These are phyloP conservation scores for Microthlaspi erraticum DNA, from an alignment of 345 rosid species.

Conservation along the genomic window DNA sequence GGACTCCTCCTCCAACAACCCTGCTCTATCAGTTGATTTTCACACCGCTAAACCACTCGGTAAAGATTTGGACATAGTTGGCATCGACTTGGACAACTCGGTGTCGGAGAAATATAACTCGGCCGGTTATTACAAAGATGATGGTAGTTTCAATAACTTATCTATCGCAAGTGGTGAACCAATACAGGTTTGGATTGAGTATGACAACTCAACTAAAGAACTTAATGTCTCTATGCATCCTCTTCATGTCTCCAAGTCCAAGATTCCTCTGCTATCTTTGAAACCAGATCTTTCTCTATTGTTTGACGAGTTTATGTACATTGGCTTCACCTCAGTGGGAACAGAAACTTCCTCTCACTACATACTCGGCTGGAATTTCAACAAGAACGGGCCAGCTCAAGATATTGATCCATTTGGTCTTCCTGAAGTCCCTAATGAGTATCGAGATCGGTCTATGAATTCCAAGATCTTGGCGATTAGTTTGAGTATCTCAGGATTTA, in stretches of 20 bases:
- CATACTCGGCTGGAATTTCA: slow-evolving; percentile 73
- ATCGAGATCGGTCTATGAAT: slow-evolving; percentile 26
- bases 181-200: slow-evolving; percentile 72
- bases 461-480: slow-evolving; percentile 47
- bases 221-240: slow-evolving; percentile 59
- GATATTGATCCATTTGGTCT: slow-evolving; percentile 49
- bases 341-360: slow-evolving; percentile 58
- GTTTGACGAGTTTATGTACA: slow-evolving; percentile 49
- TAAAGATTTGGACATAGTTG: slow-evolving; percentile 56
- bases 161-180: slow-evolving; percentile 45
- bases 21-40: slow-evolving; percentile 59
- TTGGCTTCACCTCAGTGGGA: slow-evolving; percentile 78
- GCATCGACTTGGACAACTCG: slow-evolving; percentile 57
- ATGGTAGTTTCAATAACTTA: not conserved
- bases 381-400: slow-evolving; percentile 45
- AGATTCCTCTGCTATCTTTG: slow-evolving; percentile 46
- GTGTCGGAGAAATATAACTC: slow-evolving; percentile 7
- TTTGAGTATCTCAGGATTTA: slow-evolving; percentile 40
- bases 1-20: not conserved
- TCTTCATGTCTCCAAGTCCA: slow-evolving; percentile 37
- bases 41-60: slow-evolving; percentile 54
- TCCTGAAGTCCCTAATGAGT: slow-evolving; percentile 43
- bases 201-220: slow-evolving; percentile 43
- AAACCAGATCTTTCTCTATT: slow-evolving; percentile 29
- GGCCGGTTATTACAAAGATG: slow-evolving; percentile 7